These are phyloP conservation scores for Aspergillus melleus DNA, from an alignment of 2,329 filamentous ascomycete genomes.

Conservation along the genomic window DNA sequence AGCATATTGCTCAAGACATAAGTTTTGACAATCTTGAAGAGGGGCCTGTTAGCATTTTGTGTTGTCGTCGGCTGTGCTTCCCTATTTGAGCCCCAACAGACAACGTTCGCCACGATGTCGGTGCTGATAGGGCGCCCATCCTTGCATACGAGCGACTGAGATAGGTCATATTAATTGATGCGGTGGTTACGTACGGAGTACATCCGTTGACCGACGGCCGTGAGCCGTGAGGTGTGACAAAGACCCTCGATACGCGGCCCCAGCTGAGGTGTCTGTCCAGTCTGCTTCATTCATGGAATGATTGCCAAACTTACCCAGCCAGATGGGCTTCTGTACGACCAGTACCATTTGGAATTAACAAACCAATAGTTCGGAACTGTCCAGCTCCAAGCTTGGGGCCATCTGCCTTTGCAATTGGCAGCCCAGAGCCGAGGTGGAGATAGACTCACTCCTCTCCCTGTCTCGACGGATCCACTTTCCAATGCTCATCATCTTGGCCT, in stretches of 20 bases:
- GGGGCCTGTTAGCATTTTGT: neutral
- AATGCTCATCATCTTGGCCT: conserved; percentile 10
- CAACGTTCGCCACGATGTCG: neutral
- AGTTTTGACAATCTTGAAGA: neutral
- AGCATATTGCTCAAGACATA: neutral
- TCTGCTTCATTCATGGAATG: neutral
- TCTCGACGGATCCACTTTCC: conserved; percentile 1
- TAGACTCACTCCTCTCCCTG: neutral
- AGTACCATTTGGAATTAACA: conserved; percentile 1
- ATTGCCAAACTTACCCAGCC: neutral
- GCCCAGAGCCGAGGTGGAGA: conserved; percentile 10
- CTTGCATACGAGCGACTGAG: neutral
- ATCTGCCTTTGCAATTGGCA: conserved; percentile 4
- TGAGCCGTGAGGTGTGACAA: neutral
- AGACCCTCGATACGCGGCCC: neutral
- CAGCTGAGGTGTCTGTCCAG: neutral
- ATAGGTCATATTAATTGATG: neutral
- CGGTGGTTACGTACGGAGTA: neutral
- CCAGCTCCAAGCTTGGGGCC: conserved; percentile 8
- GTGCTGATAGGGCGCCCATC: neutral
- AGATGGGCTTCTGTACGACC: neutral
- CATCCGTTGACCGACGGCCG: neutral
- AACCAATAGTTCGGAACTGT: conserved; percentile 3
- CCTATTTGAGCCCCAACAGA: neutral
- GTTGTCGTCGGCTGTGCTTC: neutral